These are phyloP conservation scores for Phylloporus scabripes DNA, from an alignment of 768 basidiomycete genomes.

Conservation along the genomic window DNA sequence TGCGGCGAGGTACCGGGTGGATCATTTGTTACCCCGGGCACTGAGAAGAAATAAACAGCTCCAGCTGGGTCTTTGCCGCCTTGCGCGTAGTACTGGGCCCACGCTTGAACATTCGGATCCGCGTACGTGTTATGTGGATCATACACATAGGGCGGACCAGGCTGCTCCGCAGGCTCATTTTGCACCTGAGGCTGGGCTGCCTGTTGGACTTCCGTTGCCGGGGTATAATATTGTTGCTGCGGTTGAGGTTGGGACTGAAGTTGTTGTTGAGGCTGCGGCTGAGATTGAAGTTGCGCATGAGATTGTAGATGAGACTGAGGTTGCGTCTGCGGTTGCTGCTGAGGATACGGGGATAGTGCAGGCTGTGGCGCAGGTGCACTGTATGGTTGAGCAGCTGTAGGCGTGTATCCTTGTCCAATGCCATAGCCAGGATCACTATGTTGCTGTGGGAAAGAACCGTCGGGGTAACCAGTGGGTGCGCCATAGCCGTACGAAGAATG, in stretches of 20 bases:
- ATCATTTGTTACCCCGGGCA: conserved; percentile 64
- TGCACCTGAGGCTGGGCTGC: conserved; percentile 10
- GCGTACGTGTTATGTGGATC: conserved; percentile 64
- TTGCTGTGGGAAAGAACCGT: conserved; percentile 24
- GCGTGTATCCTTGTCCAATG: conserved; percentile 18
- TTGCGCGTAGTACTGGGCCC: conserved; percentile 81
- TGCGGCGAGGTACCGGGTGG: conserved; percentile 13
- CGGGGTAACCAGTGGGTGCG: conserved; percentile 20
- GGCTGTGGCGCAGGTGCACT: conserved; percentile 20
- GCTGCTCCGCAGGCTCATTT: conserved; percentile 18
- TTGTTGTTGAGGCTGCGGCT: conserved; percentile 28
- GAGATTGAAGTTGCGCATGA: conserved; percentile 33
- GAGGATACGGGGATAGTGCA: conserved; percentile 30
- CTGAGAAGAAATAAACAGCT: conserved; percentile 72
- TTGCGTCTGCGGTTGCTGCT: conserved; percentile 23
- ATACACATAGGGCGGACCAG: conserved; percentile 49
- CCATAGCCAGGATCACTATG: conserved; percentile 23
- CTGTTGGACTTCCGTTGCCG: conserved; percentile 6
- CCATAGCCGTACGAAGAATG: conserved; percentile 25
- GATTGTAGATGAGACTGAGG: conserved; percentile 31
- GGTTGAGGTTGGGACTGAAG: conserved; percentile 28
- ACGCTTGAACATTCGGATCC: conserved; percentile 79
- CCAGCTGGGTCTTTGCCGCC: conserved; percentile 73
- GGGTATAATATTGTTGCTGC: conserved; percentile 18
- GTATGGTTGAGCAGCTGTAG: conserved; percentile 19